Evolutionary conservation across 768 basidiomycete genomes (phyloP), one percentile per base, ranked within the genome.

Genomic region (Rhizopogon salebrosus): DNA sequence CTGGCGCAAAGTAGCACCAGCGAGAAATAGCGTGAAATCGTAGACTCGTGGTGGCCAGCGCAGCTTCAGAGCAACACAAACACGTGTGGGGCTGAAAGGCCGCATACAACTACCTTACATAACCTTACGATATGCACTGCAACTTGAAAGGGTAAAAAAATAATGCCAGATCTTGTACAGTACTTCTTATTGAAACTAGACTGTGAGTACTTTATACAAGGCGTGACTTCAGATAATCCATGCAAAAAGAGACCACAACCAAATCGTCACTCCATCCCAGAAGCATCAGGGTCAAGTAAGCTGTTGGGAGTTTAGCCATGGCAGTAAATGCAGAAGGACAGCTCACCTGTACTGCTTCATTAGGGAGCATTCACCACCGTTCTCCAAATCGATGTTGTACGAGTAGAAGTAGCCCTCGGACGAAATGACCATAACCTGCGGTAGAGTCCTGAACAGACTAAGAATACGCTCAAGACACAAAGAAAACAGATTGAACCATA

Each of bases 391-490:
- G 63, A 99, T 95, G 60, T 80, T 90, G 69, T 98, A 98, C 14
- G 88, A 84, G 64, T 99, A 98, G 67, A 97, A 95, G 60, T 92
- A 89, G 1, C 95, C 95, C 53, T 98, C 94, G 0, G 91, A 89
- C 0, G 93, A 94, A 52, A 98, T 83, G 22, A 99, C 94, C 92
- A 97, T 95, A 10, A 98, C 87, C 55, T 99, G 95, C 0, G 95
- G 95, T 71, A 91, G 89, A 6, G 92, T 93, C 16, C 92, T 94
- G 63, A 14, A 26, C 8, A 18, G 1, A 46, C n/a, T 27, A 54
- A 11, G 24, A 36, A 49, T 18, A 39, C 20, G 7, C 31, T 18
- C 4, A 27, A 40, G 20, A 18, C 35, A 5, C 18, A 23, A 7
- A 41, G 52, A 29, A 11, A n/a, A 42, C 38, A 39, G 7, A 35